phyloP scores from a whole-genome alignment of 176 grass and related monocot species.

The Saccharum spontaneum region DNA sequence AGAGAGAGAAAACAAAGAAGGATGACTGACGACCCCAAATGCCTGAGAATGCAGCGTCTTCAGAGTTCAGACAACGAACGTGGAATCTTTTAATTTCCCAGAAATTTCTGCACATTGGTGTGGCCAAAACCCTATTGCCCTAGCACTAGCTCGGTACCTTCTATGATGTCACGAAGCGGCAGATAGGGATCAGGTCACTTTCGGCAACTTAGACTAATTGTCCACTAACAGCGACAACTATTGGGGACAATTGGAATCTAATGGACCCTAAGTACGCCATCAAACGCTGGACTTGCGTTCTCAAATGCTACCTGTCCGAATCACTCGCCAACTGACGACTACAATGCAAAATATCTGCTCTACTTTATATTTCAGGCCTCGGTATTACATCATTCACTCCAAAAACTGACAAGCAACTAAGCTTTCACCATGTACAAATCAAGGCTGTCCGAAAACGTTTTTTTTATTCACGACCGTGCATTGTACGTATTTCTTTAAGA shows the following conservation, averaged over 20 bases:
- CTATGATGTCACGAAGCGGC: neutral
- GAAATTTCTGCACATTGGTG: slow-evolving; percentile 20
- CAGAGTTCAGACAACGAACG: neutral
- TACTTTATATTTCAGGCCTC: slow-evolving; percentile 12
- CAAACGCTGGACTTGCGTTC: slow-evolving; percentile 23
- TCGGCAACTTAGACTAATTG: slow-evolving; percentile 24
- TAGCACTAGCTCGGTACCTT: neutral
- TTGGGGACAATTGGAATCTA: slow-evolving; percentile 25
- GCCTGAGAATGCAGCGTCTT: neutral
- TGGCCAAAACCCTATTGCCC: neutral
- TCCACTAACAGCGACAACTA: slow-evolving; percentile 8
- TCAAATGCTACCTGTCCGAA: slow-evolving; percentile 28
- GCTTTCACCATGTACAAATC: slow-evolving; percentile 33
- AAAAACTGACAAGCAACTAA: slow-evolving; percentile 9
- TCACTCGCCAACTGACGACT: neutral
- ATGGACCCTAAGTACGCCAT: neutral
- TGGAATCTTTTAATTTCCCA: neutral
- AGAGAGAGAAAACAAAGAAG: neutral
- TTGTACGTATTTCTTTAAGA: too few species aligned
- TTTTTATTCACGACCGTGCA: too few species aligned
- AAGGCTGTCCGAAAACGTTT: neutral
- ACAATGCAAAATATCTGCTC: slow-evolving; percentile 38
- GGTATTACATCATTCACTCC: neutral
- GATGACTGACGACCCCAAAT: neutral
- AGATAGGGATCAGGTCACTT: neutral